Base-by-base conservation (phyloP, 2,329 filamentous ascomycete genomes). In the Fusarium pininemorale region DNA sequence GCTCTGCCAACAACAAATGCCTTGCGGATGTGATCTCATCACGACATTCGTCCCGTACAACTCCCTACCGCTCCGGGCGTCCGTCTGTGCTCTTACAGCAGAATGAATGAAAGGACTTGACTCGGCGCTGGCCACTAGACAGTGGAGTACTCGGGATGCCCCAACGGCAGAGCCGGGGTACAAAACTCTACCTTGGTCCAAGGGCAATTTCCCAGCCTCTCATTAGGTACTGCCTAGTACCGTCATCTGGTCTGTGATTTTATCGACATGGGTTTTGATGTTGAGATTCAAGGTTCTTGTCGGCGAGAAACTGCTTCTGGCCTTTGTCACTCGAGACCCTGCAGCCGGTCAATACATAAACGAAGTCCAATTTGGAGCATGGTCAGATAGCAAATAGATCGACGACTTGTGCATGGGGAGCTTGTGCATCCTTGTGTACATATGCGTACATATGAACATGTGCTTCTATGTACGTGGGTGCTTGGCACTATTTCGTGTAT, bases 171-270 rank as follows among this genome's bases (percentile, higher is more conserved):
- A 58, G 65, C 75, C 65, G 67, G 70, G 70, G 61, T 71, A 74
- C 67, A 74, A 70, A 70, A 60, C 54, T 61, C 50, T 79, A 79
- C 77, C 64, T 75, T 51, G 61, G 44, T 48, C 59, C 58, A 42
- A 18, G 55, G 37, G 69, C 75, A 78, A 79, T 78, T 63, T 77
- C 77, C 69, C 72, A 75, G 75, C 69, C 66, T 78, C 70, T 63
- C 20, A 10, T n/a, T 45, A 74, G 51, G 74, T 78, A 78, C 69
- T 42, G 55, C 42, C 44, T 41, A 30, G 60, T 69, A 62, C 59
- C 62, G 45, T 58, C 65, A 57, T 72, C 70, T 68, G 37, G 66
- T 72, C 71, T 72, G 54, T 70, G 59, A 44, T 72, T 66, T 45
- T 75, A 63, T 66, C 24, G 57, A 59, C 72, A 75, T 73, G 72